Evolutionary conservation across 768 basidiomycete species (phyloP).

Genomic region (Chiua virens): DNA sequence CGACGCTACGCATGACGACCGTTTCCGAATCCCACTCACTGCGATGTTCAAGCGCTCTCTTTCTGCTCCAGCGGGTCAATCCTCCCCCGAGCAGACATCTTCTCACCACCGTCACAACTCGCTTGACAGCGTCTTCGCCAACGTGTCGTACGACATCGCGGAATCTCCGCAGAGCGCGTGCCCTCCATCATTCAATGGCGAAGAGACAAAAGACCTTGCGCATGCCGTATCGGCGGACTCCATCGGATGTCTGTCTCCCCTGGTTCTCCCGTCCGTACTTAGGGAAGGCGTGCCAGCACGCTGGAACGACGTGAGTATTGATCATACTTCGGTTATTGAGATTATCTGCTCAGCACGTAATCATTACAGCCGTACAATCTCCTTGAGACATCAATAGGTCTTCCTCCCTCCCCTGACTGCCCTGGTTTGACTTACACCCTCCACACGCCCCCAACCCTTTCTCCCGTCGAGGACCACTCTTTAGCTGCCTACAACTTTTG

Average conservation of each 20-base stretch:
- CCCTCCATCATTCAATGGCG: slow-evolving; percentile 10
- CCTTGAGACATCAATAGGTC: slow-evolving; percentile 32
- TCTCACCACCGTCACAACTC: slow-evolving; percentile 24
- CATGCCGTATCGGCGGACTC: slow-evolving; percentile 23
- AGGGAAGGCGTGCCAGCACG: slow-evolving; percentile 30
- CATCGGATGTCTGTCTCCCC: slow-evolving; percentile 28
- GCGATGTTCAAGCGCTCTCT: slow-evolving; percentile 66
- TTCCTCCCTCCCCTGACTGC: slow-evolving; percentile 25
- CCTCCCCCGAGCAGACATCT: slow-evolving; percentile 6
- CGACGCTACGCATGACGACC: slow-evolving; percentile 21
- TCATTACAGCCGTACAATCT: slow-evolving; percentile 34
- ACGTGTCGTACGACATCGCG: slow-evolving; percentile 30
- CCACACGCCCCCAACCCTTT: slow-evolving; percentile 22
- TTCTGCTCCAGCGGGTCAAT: slow-evolving; percentile 49
- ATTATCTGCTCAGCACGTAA: slow-evolving; percentile 18
- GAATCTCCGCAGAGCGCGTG: slow-evolving; percentile 18
- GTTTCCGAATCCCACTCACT: slow-evolving; percentile 53
- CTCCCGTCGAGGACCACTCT: slow-evolving; percentile 26
- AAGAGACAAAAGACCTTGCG: slow-evolving; percentile 22
- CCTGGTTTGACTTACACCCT: slow-evolving; percentile 22
- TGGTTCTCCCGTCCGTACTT: slow-evolving; percentile 32
- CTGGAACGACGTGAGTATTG: slow-evolving; percentile 34
- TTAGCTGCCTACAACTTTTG: slow-evolving; percentile 21
- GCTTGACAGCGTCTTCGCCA: slow-evolving; percentile 31
- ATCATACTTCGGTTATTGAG: slow-evolving; percentile 10